A percentile compares a stretch with the other conserved stretches of the same genome.
Conservation (phyloP, 2,329 filamentous ascomycete genomes). For the Phialemoniopsis sp. region DNA sequence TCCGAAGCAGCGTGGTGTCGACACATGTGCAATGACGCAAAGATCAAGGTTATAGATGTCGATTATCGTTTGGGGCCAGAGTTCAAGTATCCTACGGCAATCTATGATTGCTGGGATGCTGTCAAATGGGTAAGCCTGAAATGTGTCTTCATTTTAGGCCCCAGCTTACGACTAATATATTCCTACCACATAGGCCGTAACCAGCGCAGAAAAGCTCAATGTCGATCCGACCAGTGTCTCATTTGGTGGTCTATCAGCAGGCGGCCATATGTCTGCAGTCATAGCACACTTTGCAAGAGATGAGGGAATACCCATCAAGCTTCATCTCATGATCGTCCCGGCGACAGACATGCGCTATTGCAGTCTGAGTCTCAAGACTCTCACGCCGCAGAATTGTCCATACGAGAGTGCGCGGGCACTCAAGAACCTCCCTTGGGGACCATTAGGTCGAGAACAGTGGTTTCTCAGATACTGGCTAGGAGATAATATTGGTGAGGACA, state of each 20-base stretch:
- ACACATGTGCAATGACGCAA: constrained; percentile 16
- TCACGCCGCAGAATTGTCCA: constrained; percentile 1
- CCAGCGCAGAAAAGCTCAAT: constrained; percentile 8
- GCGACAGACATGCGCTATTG: constrained; percentile 25
- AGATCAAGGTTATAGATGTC: constrained; percentile 20
- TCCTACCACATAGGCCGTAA: no score
- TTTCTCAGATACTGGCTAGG: no score
- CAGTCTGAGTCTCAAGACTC: constrained; percentile 8
- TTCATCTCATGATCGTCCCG: constrained; percentile 23
- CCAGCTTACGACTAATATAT: no score
- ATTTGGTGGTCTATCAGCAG: constrained; percentile 16
- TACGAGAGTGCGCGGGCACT: no score
- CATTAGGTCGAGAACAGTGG: no score
- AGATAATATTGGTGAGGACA: no score
- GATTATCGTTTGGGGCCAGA: constrained; percentile 21
- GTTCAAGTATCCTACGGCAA: constrained; percentile 14
- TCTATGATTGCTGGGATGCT: constrained; percentile 19
- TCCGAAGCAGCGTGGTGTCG: constrained; percentile 20
- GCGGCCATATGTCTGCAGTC: constrained; percentile 22
- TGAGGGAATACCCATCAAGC: constrained; percentile 18
- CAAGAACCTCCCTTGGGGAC: no score
- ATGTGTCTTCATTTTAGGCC: no score
- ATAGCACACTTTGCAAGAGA: constrained; percentile 27
- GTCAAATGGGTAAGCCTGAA: constrained; percentile 19
- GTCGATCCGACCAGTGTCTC: constrained; percentile 13